Percentiles rank a stretch among this genome's conserved stretches.
phyloP scores from a whole-genome alignment of 2,329 filamentous ascomycete genomes.

The Ceratocystis harringtonii region DNA sequence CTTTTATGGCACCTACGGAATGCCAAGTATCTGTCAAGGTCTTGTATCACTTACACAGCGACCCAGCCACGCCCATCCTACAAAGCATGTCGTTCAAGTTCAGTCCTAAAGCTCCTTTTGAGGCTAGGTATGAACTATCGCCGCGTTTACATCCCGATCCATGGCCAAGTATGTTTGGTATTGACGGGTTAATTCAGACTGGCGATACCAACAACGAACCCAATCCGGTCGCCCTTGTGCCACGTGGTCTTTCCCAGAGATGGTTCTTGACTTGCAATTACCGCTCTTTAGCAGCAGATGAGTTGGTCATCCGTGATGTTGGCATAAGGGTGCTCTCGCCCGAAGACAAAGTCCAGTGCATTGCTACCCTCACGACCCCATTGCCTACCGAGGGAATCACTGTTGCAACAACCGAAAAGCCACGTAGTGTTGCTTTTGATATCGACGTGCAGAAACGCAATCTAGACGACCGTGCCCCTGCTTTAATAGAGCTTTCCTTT shows the following conservation, averaged over 20 bases:
- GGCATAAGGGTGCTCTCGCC: slow-evolving; percentile 45
- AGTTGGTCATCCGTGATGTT: slow-evolving; percentile 48
- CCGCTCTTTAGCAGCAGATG: slow-evolving; percentile 63
- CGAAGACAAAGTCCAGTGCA: slow-evolving; percentile 40
- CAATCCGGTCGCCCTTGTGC: slow-evolving; percentile 21
- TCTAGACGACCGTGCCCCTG: slow-evolving; percentile 67
- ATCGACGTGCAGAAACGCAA: slow-evolving; percentile 60
- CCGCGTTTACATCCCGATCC: slow-evolving; percentile 61
- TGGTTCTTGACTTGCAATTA: slow-evolving; percentile 65
- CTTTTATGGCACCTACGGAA: slow-evolving; percentile 34
- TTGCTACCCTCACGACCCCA: slow-evolving; percentile 27
- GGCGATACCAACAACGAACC: slow-evolving; percentile 23
- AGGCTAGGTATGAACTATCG: slow-evolving; percentile 77
- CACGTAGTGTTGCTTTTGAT: slow-evolving; percentile 58
- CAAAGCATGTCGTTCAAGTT: slow-evolving; percentile 57
- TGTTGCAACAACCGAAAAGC: slow-evolving; percentile 46
- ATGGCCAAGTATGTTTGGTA: slow-evolving; percentile 79
- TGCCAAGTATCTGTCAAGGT: slow-evolving; percentile 59
- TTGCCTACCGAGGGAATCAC: slow-evolving; percentile 30
- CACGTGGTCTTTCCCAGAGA: slow-evolving; percentile 56
- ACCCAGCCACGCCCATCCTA: slow-evolving; percentile 64
- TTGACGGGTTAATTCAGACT: slow-evolving; percentile 29
- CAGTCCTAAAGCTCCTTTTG: slow-evolving; percentile 67
- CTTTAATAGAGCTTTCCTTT: slow-evolving; percentile 59
- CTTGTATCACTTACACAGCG: slow-evolving; percentile 63